These are phyloP conservation scores for Mycena vitilis DNA, from an alignment of 768 basidiomycete genomes.

Conservation along the genomic window DNA sequence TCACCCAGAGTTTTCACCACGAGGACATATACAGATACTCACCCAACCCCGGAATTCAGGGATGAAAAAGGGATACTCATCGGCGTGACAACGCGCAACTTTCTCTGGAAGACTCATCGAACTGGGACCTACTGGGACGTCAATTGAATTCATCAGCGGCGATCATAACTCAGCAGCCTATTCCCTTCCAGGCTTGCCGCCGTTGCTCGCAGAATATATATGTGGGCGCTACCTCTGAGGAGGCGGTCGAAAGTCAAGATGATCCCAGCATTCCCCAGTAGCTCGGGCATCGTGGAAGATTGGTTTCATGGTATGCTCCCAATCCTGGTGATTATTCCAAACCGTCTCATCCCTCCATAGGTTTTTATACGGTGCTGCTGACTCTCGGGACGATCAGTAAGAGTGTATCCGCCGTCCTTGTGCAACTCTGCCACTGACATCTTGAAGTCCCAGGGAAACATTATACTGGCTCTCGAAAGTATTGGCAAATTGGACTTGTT, in stretches of 20 bases:
- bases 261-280: conserved; percentile 19
- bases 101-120: too few species aligned
- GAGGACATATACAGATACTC: too few species aligned
- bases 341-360: not conserved
- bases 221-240: too few species aligned
- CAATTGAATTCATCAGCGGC: too few species aligned
- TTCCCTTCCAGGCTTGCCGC: too few species aligned
- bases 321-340: not conserved
- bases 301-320: conserved; percentile 23
- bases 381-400: conserved; percentile 17
- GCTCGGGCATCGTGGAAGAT: conserved; percentile 21
- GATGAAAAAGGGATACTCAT: too few species aligned
- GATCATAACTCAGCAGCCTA: too few species aligned
- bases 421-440: not conserved
- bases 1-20: too few species aligned
- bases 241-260: not conserved
- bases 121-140: too few species aligned
- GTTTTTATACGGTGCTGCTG: conserved; percentile 23
- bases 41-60: too few species aligned
- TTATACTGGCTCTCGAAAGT: conserved; percentile 2
- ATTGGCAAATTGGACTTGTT: conserved; percentile 15
- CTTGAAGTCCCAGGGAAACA: not conserved
- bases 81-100: too few species aligned
- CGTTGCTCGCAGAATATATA: too few species aligned
- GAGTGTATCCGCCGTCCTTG: not conserved